A percentile compares a stretch with the other conserved stretches of the same genome.
Evolutionary conservation across 352 stramenopile genomes (phyloP).

Genomic region (Thraustochytrium sp.): DNA sequence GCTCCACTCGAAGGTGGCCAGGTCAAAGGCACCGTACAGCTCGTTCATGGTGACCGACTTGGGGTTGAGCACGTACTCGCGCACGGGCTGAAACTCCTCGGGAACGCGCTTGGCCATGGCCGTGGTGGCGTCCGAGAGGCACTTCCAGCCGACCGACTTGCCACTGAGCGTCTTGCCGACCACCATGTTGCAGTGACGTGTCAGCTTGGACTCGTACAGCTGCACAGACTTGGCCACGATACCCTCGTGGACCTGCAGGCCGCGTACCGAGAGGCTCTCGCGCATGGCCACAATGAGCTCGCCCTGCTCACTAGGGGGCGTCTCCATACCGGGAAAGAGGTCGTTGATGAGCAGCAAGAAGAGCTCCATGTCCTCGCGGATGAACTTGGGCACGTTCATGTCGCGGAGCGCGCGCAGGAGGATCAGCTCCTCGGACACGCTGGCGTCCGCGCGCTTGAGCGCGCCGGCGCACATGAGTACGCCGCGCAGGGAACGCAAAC

Average conservation of each 20-base stretch:
- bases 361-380: slow-evolving; percentile 87
- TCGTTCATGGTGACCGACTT: slow-evolving; percentile 86
- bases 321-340: slow-evolving; percentile 85
- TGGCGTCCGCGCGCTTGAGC: slow-evolving; percentile 81
- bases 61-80: slow-evolving; percentile 79
- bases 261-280: slow-evolving; percentile 64
- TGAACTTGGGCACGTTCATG: slow-evolving; percentile 93
- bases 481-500: slow-evolving; percentile 80
- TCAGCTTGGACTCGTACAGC: slow-evolving; percentile 91
- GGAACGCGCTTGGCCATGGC: slow-evolving; percentile 58
- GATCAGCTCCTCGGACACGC: slow-evolving; percentile 84
- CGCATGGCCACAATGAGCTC: slow-evolving; percentile 78
- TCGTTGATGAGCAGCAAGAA: slow-evolving; percentile 90
- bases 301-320: slow-evolving; percentile 79
- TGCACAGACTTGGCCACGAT: slow-evolving; percentile 80
- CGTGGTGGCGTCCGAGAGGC: slow-evolving; percentile 68
- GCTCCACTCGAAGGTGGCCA: slow-evolving; percentile 86
- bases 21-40: slow-evolving; percentile 89
- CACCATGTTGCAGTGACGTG: slow-evolving; percentile 92
- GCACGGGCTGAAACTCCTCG: slow-evolving; percentile 66
- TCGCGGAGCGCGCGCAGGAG: slow-evolving; percentile 86
- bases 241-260: slow-evolving; percentile 73
- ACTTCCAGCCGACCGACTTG: slow-evolving; percentile 85
- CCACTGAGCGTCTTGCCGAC: slow-evolving; percentile 83
- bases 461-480: slow-evolving; percentile 85